Evolutionary conservation across 2,329 filamentous ascomycete species (phyloP).

Genomic region (Trichoderma oligosporum): DNA sequence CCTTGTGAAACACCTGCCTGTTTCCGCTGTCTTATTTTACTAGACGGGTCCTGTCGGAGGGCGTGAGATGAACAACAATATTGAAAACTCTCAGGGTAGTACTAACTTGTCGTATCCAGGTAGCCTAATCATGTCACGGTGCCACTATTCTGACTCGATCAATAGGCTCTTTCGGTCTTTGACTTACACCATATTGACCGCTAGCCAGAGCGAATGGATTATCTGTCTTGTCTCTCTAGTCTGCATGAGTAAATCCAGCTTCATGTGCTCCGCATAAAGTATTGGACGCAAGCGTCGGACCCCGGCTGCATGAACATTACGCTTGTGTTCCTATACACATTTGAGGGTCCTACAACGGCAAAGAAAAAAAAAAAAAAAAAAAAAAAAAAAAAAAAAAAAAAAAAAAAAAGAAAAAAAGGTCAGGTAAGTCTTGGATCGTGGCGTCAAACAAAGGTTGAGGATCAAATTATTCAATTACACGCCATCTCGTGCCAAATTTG

Average conservation of each 20-base stretch:
- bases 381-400: too few relatives aligned
- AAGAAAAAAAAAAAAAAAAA: too few relatives aligned
- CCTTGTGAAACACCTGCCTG: slow-evolving; percentile 4
- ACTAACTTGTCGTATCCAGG: neutral
- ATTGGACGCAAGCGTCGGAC: neutral
- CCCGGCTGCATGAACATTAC: slow-evolving; percentile 5
- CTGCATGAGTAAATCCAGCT: neutral
- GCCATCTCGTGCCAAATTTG: neutral
- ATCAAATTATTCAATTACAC: too few relatives aligned
- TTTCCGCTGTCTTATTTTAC: neutral
- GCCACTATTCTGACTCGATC: slow-evolving; percentile 5
- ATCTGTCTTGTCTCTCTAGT: neutral
- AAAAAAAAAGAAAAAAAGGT: too few relatives aligned
- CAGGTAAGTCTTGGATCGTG: neutral
- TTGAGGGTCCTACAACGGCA: neutral
- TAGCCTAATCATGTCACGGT: neutral
- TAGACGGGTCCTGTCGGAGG: neutral
- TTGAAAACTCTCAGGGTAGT: neutral
- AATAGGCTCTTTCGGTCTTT: neutral
- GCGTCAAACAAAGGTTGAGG: neutral
- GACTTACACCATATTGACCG: neutral
- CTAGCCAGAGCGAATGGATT: neutral
- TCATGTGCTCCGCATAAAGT: neutral
- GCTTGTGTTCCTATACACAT: neutral
- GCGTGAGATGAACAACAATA: neutral